A percentile compares a stretch with the other conserved stretches of the same genome.
These are phyloP conservation scores for Hanseniaspora valbyensis DNA, from an alignment of 805 yeast genomes.

Conservation along the genomic window DNA sequence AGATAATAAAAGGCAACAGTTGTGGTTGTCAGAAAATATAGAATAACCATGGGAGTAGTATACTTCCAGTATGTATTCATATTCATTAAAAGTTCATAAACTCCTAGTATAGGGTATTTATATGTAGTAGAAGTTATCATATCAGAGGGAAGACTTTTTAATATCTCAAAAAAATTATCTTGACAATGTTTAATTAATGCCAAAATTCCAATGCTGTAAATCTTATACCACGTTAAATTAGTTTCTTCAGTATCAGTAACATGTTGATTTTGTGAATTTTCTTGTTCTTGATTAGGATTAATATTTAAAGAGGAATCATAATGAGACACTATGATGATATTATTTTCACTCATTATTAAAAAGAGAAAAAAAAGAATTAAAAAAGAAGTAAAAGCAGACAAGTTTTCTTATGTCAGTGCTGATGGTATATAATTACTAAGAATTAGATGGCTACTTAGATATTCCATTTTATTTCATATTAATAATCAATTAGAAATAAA, in stretches of 20 bases:
- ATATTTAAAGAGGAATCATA: background rate
- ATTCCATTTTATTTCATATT: too few relatives aligned
- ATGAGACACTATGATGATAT: conserved; percentile 3
- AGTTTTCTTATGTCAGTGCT: too few relatives aligned
- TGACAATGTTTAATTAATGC: conserved; percentile 4
- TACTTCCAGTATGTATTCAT: conserved; percentile 25
- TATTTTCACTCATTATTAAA: background rate
- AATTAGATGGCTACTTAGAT: too few relatives aligned
- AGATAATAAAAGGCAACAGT: conserved; percentile 22
- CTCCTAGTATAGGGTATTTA: conserved; percentile 25
- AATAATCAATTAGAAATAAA: too few relatives aligned
- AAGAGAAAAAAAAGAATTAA: too few relatives aligned
- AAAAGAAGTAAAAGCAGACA: too few relatives aligned
- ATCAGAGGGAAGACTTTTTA: background rate
- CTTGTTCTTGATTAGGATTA: background rate
- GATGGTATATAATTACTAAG: too few relatives aligned
- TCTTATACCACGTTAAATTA: background rate
- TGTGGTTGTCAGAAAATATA: conserved; percentile 21
- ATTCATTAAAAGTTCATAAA: conserved; percentile 21
- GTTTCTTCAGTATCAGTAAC: too few relatives aligned
- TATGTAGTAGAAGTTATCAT: conserved; percentile 14
- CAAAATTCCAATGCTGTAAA: conserved; percentile 1
- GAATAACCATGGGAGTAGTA: conserved; percentile 21
- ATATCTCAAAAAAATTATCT: background rate
- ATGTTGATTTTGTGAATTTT: background rate